Percentiles rank a stretch among this genome's conserved stretches.
Conservation (phyloP, 1,284 basidiomycete species). For the Trametes sp. region DNA sequence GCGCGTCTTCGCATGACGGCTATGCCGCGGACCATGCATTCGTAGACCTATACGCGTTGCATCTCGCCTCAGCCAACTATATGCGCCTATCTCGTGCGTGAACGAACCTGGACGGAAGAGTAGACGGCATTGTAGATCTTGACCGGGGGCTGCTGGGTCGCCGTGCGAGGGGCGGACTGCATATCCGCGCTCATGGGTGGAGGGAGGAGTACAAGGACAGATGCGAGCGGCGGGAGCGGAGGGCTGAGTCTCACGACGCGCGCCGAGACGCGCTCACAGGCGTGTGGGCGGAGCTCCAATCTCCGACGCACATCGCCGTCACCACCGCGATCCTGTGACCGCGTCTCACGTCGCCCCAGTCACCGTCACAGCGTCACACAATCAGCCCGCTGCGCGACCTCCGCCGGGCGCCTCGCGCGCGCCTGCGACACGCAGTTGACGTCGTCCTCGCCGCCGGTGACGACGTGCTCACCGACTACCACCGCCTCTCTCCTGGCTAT, state of each 20-base stretch:
- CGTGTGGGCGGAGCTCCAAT: conserved; percentile 39
- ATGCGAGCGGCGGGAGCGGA: conserved; percentile 21
- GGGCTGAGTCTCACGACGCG: conserved; percentile 38
- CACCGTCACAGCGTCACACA: conserved; percentile 19
- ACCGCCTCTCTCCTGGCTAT: neutral
- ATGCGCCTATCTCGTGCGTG: conserved; percentile 9
- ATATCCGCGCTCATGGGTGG: conserved; percentile 33
- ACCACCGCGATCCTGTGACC: conserved; percentile 35
- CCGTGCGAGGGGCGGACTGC: conserved; percentile 44
- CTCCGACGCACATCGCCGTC: conserved; percentile 24
- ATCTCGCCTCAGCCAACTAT: conserved; percentile 33
- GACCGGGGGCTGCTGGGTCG: conserved; percentile 65
- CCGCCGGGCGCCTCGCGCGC: neutral
- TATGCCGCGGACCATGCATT: conserved; percentile 97
- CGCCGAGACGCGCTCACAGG: conserved; percentile 40
- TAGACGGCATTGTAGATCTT: conserved; percentile 92
- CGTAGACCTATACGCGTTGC: conserved; percentile 77
- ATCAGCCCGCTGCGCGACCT: conserved; percentile 8
- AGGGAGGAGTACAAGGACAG: conserved; percentile 18
- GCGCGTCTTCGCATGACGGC: conserved; percentile 96
- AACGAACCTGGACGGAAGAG: conserved; percentile 80
- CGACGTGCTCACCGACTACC: neutral
- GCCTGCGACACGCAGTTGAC: conserved; percentile 22
- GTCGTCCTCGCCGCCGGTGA: conserved; percentile 11
- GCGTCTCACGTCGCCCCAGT: conserved; percentile 15